A percentile compares a stretch with the other conserved stretches of the same genome.
Evolutionary conservation across 305 asterid species (phyloP).

Genomic region (Ilex paraguariensis): DNA sequence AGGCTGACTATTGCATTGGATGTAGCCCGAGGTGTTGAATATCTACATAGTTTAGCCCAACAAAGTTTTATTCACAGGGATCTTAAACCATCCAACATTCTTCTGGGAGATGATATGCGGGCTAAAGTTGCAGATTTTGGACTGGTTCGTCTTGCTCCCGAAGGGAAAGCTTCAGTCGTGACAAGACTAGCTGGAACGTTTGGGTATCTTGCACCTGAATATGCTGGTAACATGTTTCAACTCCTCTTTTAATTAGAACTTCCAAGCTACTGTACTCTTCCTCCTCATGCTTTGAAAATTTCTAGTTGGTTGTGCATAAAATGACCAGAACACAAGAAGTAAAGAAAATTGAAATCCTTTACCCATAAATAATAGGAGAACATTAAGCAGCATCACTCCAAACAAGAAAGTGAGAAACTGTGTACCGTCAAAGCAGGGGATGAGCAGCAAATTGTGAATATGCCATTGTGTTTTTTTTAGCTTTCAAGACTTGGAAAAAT

Average conservation of each 20-base stretch:
- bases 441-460: no score
- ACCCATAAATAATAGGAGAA: no score
- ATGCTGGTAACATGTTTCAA: neutral
- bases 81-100: neutral
- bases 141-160: neutral
- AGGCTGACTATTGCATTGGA: neutral
- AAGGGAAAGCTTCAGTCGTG: neutral
- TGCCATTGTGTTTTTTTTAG: no score
- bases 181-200: neutral
- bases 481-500: no score
- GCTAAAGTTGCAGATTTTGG: neutral
- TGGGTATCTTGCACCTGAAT: neutral
- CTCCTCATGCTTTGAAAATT: no score
- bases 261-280: neutral
- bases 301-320: neutral
- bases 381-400: no score
- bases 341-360: neutral
- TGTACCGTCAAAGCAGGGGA: no score
- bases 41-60: no score
- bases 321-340: neutral
- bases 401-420: no score
- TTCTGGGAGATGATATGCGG: neutral
- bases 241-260: neutral
- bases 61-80: no score
- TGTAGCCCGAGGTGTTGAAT: neutral